Base-by-base conservation (phyloP, 768 basidiomycete species). In the Candolleomyces eurysporus region DNA sequence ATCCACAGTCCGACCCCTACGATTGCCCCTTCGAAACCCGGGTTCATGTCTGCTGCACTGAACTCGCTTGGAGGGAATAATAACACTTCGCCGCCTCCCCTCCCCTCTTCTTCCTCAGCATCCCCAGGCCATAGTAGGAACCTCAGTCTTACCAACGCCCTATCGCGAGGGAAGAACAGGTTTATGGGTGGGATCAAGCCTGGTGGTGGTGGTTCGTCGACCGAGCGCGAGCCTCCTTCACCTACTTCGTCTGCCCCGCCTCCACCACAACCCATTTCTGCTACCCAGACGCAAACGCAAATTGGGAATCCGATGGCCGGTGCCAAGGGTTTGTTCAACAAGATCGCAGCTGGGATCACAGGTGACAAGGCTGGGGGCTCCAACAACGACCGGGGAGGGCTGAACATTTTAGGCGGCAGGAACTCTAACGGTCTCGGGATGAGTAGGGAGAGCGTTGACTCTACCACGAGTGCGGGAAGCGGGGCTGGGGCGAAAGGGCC, bases 131-230 rank as follows among this genome's bases (percentile, higher is more conserved):
- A 59, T 6, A 32, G 42, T 10, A 64, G 69, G 17, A 75, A 72
- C 61, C 48, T 68, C 19, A 73, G 71, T 49, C 59, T 73, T 30
- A 69, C 70, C 0, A 58, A 55, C 4, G 61, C 61, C 10, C n/a
- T 61, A 21, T 32, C 61, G 3, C 13, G 61, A 31, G 71, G 70
- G 52, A 68, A 66, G 56, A 69, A 68, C 43, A 63, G 68, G 7
- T 30, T 73, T n/a, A 70, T 61, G 10, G 43, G 52, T 22, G 62
- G 54, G 2, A 43, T 45, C 59, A 59, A 59, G 30, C 19, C n/a
- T 43, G 19, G 49, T 51, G 39, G 31, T 39, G 32, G 61, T 19
- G 16, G 19, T 43, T 49, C 61, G 21, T 45, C 50, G n/a, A 53
- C 31, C 17, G 48, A 56, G 9, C 45, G 45, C 45, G 45, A 21